Base-by-base conservation (phyloP, 2,329 filamentous ascomycete genomes). In the Trichoderma sp. region DNA sequence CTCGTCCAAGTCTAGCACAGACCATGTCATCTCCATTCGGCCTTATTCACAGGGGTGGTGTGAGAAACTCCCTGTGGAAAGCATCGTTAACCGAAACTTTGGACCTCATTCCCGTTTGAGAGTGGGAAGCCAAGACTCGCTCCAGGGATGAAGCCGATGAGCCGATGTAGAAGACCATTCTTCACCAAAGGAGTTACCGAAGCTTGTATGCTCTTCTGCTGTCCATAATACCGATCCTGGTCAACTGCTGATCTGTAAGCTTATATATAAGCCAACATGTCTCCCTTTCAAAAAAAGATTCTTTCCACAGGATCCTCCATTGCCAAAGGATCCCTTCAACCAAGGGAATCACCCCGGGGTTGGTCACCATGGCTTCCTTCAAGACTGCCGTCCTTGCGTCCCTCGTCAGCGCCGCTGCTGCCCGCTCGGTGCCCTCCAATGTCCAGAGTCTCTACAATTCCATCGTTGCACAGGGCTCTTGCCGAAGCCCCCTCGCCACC, bases 401-500 rank as follows among this genome's bases (percentile, higher is more conserved):
- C 4, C 69, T 75, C 29, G 72, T 70, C 19, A 68, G 72, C 45
- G 22, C 73, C 4, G 70, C 71, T 9, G 61, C 72, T 7, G 71
- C 74, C n/a, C 77, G 76, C 57, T 75, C 79, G 22, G 69, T 84
- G 4, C 82, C 82, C 13, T 69, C 73, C 53, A 83, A 83, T 68
- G 74, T 84, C 22, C 73, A 76, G 56, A 71, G 67, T 63, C 80
- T 84, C 67, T 81, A 81, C 72, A 75, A 83, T 66, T 76, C 74
- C 64, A 73, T 84, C 69, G 75, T 76, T 68, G 71, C 70, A 25
- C 73, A 78, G 53, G 77, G 78, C 27, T 71, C 78, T 52, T 84
- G 82, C 71, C 75, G 72, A 50, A 77, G 80, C 17, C 70, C 73
- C 3, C 74, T 83, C 4, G 77, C 78, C n/a, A 72, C 70, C 0